phyloP scores from a whole-genome alignment of 2,329 filamentous ascomycete species.

The Trichoderma harzianum region DNA sequence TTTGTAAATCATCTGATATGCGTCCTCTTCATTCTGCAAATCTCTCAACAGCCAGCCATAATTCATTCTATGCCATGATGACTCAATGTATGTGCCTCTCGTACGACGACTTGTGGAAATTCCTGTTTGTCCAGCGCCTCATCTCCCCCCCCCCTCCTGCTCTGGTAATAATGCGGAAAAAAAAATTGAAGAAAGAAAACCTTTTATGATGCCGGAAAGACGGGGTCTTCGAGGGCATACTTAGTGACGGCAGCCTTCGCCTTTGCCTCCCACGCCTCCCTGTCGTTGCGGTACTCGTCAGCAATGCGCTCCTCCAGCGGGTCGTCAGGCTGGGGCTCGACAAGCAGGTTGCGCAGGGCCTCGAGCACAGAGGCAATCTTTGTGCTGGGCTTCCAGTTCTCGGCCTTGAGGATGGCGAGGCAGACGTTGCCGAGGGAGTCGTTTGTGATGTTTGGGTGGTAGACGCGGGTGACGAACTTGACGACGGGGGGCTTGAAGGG shows the following conservation, averaged over 20 bases:
- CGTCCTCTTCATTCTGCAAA: not conserved
- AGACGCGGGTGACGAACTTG: conserved; percentile 83
- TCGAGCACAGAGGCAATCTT: conserved; percentile 73
- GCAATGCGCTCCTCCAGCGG: conserved; percentile 84
- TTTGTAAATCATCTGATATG: not conserved
- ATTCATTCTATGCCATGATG: not conserved
- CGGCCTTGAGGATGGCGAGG: conserved; percentile 74
- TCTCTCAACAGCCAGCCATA: not conserved
- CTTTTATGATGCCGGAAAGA: conserved; percentile 30
- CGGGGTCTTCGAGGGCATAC: conserved; percentile 56
- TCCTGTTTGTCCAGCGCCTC: not conserved
- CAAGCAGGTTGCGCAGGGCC: conserved; percentile 69
- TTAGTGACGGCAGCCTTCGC: conserved; percentile 70
- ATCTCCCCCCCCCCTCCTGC: not conserved
- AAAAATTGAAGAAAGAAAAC: too few species aligned
- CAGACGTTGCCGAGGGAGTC: conserved; percentile 83
- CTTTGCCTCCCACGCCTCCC: conserved; percentile 67
- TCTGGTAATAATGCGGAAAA: too few species aligned
- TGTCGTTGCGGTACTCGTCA: conserved; percentile 72
- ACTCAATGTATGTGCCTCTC: not conserved
- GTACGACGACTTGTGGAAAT: not conserved
- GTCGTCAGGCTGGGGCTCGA: conserved; percentile 83
- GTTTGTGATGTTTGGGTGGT: conserved; percentile 93
- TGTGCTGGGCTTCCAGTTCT: conserved; percentile 89
- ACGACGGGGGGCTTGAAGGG: conserved; percentile 84